phyloP scores from a whole-genome alignment of 805 yeast species.

The Monosporozyma aquatica region DNA sequence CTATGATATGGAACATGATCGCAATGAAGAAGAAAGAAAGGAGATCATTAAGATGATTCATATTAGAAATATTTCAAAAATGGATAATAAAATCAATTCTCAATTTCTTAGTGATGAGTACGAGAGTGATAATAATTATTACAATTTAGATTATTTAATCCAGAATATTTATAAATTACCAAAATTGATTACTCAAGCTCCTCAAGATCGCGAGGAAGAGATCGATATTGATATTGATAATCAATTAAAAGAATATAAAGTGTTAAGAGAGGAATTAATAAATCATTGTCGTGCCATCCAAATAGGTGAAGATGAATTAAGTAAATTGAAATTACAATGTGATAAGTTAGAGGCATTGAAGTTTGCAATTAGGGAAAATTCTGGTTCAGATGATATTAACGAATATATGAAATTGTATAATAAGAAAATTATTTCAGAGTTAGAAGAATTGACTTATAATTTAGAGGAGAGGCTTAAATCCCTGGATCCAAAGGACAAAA shows the following conservation, averaged over 20 bases:
- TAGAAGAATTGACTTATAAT: slow-evolving; percentile 12
- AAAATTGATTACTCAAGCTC: slow-evolving; percentile 8
- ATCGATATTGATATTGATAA: slow-evolving; percentile 1
- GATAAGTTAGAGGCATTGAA: slow-evolving; percentile 7
- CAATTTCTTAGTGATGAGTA: not conserved
- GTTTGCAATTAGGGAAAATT: slow-evolving; percentile 7
- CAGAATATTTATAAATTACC: slow-evolving; percentile 21
- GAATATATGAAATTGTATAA: slow-evolving; percentile 12
- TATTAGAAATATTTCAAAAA: not conserved
- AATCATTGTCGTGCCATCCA: slow-evolving; percentile 15
- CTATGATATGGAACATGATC: slow-evolving; percentile 13
- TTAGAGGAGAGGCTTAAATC: slow-evolving; percentile 16
- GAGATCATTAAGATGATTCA: slow-evolving; percentile 11
- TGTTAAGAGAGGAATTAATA: slow-evolving; percentile 15
- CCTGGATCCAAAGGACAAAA: slow-evolving; percentile 2
- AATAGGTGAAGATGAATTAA: slow-evolving; percentile 8
- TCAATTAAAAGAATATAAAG: slow-evolving; percentile 20
- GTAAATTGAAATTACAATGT: slow-evolving; percentile 5
- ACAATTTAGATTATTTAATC: slow-evolving; percentile 12
- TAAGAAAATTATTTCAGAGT: slow-evolving; percentile 5
- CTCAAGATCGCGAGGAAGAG: not conserved
- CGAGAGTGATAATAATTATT: not conserved
- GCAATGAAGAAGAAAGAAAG: slow-evolving; percentile 12
- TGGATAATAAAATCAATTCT: not conserved
- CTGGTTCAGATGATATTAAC: slow-evolving; percentile 1